A percentile compares a stretch with the other conserved stretches of the same genome.
Conservation (phyloP, 257 asterid genomes). For the Cordia subcordata region DNA sequence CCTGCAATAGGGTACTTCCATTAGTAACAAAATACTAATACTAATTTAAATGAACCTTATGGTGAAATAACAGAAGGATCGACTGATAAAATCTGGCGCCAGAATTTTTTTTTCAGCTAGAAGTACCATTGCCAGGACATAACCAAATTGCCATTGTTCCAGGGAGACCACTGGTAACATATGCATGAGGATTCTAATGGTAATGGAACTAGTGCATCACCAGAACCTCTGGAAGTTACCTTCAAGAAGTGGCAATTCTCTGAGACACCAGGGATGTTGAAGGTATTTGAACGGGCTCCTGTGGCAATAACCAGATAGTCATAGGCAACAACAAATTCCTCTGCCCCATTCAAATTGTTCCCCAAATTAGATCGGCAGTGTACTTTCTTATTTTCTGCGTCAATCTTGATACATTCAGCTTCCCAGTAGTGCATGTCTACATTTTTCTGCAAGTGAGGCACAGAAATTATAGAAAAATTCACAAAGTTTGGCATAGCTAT, state of each 20-base stretch:
- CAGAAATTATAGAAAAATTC: background rate
- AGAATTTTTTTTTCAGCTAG: background rate
- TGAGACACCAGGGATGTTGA: slow-evolving; percentile 94
- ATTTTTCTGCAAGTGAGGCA: slow-evolving; percentile 54
- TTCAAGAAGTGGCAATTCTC: slow-evolving; percentile 88
- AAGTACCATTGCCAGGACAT: background rate
- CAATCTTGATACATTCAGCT: slow-evolving; percentile 84
- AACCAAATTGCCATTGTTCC: background rate
- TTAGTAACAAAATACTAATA: background rate
- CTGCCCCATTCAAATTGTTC: slow-evolving; percentile 45
- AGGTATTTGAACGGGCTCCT: slow-evolving; percentile 94
- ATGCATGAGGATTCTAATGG: background rate
- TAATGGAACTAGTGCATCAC: background rate
- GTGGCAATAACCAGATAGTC: slow-evolving; percentile 83
- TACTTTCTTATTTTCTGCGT: slow-evolving; percentile 74
- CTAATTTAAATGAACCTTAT: background rate
- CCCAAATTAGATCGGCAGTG: slow-evolving; percentile 61
- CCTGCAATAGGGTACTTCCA: slow-evolving; percentile 36
- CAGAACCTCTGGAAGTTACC: slow-evolving; percentile 34
- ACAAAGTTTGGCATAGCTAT: slow-evolving; percentile 1
- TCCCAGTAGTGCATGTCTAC: slow-evolving; percentile 58
- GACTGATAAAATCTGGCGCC: background rate
- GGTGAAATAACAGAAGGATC: background rate
- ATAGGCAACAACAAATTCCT: slow-evolving; percentile 78
- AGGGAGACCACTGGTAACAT: background rate